A percentile compares a stretch with the other conserved stretches of the same genome.
These are phyloP conservation scores for Podaxis sp. DNA, from an alignment of 768 basidiomycete genomes.

Conservation along the genomic window DNA sequence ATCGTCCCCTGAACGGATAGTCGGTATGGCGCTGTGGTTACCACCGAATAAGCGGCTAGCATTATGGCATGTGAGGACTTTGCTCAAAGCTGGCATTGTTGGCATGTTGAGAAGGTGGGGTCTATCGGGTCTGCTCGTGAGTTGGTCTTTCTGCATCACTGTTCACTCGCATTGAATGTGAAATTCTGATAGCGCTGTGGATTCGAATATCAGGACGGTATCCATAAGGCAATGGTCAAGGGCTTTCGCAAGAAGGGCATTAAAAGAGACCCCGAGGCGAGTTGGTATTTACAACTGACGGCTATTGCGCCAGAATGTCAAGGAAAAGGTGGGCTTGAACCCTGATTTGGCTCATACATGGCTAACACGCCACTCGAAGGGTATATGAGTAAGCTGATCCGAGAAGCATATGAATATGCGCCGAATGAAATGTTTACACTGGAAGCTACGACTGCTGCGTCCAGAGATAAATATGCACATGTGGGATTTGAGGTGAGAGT, in stretches of 20 bases:
- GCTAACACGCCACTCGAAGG: constrained; percentile 17
- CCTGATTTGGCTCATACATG: background rate
- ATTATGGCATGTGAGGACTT: constrained; percentile 20
- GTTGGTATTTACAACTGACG: constrained; percentile 29
- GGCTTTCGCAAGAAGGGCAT: constrained; percentile 20
- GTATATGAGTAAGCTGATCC: constrained; percentile 26
- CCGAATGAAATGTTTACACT: constrained; percentile 23
- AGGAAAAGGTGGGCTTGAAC: constrained; percentile 23
- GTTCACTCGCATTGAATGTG: background rate
- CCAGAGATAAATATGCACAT: constrained; percentile 29
- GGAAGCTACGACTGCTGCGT: constrained; percentile 27
- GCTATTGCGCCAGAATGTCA: constrained; percentile 26
- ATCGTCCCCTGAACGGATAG: constrained; percentile 20
- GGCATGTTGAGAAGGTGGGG: constrained; percentile 22
- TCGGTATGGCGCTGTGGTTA: constrained; percentile 25
- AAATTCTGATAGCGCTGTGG: constrained; percentile 18
- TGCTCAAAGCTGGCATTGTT: constrained; percentile 20
- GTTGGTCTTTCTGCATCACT: background rate
- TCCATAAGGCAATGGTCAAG: constrained; percentile 18
- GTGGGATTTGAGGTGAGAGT: constrained; percentile 28
- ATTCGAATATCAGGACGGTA: constrained; percentile 20
- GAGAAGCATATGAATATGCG: constrained; percentile 25
- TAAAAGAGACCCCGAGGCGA: constrained; percentile 20
- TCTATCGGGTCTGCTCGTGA: constrained; percentile 18
- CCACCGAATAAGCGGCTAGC: constrained; percentile 25